phyloP scores from a whole-genome alignment of 2,329 filamentous ascomycete species.

The Myriosclerotinia duriaeana region DNA sequence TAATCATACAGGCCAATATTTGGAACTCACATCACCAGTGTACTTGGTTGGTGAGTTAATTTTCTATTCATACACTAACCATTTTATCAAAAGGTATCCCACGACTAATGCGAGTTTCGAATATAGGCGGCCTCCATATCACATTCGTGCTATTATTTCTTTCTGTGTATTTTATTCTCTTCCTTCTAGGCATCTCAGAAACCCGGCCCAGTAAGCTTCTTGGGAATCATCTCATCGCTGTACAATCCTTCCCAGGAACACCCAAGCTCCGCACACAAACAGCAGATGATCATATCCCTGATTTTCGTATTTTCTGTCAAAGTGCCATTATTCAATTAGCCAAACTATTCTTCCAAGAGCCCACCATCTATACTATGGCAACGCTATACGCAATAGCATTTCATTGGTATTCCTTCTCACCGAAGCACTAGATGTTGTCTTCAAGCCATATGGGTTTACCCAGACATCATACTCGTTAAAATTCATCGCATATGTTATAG shows the following conservation, averaged over 20 bases:
- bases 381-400: constrained; percentile 47
- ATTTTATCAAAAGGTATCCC: background rate
- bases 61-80: background rate
- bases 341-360: constrained; percentile 48
- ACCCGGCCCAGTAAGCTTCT: constrained; percentile 48
- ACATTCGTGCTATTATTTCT: constrained; percentile 43
- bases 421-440: constrained; percentile 46
- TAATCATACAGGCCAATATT: constrained; percentile 45
- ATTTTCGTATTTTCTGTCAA: constrained; percentile 43
- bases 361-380: constrained; percentile 47
- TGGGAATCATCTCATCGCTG: constrained; percentile 38
- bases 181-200: constrained; percentile 45
- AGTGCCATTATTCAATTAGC: constrained; percentile 46
- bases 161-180: constrained; percentile 41
- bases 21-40: constrained; percentile 44
- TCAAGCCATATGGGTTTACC: constrained; percentile 42
- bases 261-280: constrained; percentile 39
- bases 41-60: constrained; percentile 43
- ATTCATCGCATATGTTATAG: constrained; percentile 45
- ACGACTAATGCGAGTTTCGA: background rate
- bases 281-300: constrained; percentile 43
- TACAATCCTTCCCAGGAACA: constrained; percentile 33
- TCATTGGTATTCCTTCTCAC: constrained; percentile 52
- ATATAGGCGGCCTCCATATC: constrained; percentile 48
- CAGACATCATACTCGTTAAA: constrained; percentile 42